Percentiles rank a stretch among this genome's conserved stretches.
These are phyloP conservation scores for Stephania yunnanensis DNA, from an alignment of 164 flowering plant species.

Conservation along the genomic window DNA sequence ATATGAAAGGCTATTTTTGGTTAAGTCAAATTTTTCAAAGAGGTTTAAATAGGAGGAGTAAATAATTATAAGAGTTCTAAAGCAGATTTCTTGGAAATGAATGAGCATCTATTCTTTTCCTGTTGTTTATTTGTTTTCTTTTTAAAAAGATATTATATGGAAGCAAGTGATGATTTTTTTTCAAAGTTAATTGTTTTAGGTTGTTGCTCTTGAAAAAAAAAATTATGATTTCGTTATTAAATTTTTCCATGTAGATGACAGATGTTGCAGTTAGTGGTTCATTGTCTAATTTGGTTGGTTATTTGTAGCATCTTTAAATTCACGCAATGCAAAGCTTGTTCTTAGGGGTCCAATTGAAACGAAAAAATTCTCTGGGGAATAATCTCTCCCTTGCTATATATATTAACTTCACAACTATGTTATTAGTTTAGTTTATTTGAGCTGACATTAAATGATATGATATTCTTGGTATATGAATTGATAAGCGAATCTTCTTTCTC, in stretches of 20 bases:
- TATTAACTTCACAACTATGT: neutral
- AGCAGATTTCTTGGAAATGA: neutral
- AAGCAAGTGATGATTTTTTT: neutral
- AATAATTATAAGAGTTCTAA: neutral
- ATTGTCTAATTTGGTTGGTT: conserved; percentile 67
- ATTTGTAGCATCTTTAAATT: conserved; percentile 53
- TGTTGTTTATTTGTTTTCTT: neutral
- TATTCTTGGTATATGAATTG: no score
- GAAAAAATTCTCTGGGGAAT: conserved; percentile 21
- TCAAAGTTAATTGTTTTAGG: neutral
- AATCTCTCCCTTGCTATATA: neutral
- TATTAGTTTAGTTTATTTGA: neutral
- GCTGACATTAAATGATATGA: neutral
- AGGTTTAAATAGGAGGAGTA: no score
- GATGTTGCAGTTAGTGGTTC: conserved; percentile 67
- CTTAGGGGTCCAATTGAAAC: conserved; percentile 26
- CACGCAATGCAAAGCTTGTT: conserved; percentile 63
- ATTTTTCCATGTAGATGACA: conserved; percentile 44
- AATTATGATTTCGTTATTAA: neutral
- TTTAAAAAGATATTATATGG: neutral
- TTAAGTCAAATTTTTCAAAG: no score
- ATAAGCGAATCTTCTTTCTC: neutral
- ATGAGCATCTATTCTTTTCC: neutral
- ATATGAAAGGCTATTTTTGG: no score
- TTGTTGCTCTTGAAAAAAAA: neutral